Conservation (phyloP, 2,329 filamentous ascomycete genomes). For the Colletotrichum sp. region DNA sequence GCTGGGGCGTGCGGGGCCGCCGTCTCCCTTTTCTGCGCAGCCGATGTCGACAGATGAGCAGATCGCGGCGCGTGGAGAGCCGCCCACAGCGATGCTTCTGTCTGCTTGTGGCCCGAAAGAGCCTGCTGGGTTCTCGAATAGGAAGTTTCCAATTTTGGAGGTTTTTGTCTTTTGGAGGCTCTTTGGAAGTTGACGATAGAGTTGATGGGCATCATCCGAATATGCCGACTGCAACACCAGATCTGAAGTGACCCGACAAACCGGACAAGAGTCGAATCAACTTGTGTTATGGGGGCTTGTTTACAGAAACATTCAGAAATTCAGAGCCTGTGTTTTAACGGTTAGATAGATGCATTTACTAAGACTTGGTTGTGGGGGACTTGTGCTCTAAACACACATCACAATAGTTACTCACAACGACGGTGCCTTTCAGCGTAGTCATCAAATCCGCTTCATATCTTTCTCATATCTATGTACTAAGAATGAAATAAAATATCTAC, state of each 20-base stretch:
- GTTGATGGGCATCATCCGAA: neutral
- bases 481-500: neutral
- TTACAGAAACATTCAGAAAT: rapidly evolving
- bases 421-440: neutral
- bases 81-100: neutral
- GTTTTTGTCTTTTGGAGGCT: neutral
- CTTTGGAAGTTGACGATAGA: neutral
- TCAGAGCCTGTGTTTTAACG: rapidly evolving
- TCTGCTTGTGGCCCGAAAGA: neutral
- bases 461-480: neutral
- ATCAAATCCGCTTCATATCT: neutral
- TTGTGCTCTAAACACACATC: neutral
- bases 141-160: neutral
- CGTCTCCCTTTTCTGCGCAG: neutral
- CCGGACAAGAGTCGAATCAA: neutral
- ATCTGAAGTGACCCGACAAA: neutral
- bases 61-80: neutral
- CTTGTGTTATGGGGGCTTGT: neutral
- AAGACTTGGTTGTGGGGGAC: neutral
- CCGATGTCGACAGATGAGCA: neutral
- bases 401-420: neutral
- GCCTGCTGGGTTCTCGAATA: neutral
- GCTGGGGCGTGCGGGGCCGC: neutral
- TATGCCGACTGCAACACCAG: neutral
- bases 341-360: rapidly evolving